A percentile compares a stretch with the other conserved stretches of the same genome.
These are phyloP conservation scores for Cutaneotrichosporon dermatis DNA, from an alignment of 1,284 basidiomycete genomes.

Conservation along the genomic window DNA sequence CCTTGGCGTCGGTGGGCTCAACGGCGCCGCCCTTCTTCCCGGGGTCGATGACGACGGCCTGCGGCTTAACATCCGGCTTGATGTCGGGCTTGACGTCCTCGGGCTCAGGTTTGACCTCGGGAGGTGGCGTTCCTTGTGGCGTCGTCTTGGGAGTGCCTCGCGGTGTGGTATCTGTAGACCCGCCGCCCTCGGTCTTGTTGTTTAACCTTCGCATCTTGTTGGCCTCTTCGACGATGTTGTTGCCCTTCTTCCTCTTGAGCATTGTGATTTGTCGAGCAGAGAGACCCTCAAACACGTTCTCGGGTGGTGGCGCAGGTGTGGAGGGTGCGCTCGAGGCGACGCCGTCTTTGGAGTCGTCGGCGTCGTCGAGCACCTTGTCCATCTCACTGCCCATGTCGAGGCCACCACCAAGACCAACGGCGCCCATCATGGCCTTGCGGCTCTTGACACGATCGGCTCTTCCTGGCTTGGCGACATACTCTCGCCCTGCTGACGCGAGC, in stretches of 20 bases:
- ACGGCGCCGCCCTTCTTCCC: slow-evolving; percentile 45
- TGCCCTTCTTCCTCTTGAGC: slow-evolving; percentile 49
- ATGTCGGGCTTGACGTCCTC: slow-evolving; percentile 13
- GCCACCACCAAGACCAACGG: slow-evolving; percentile 40
- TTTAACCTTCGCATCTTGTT: slow-evolving; percentile 46
- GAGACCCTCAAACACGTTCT: slow-evolving; percentile 45
- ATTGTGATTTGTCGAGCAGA: slow-evolving; percentile 48
- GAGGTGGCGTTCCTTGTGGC: slow-evolving; percentile 11
- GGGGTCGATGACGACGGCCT: slow-evolving; percentile 42
- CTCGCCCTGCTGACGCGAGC: slow-evolving; percentile 43
- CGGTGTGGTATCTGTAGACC: slow-evolving; percentile 6
- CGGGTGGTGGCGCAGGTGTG: slow-evolving; percentile 19
- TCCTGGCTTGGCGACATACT: slow-evolving; percentile 40
- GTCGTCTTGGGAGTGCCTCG: slow-evolving; percentile 15
- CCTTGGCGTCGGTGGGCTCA: slow-evolving; percentile 29
- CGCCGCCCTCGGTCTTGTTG: slow-evolving; percentile 18
- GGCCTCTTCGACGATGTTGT: slow-evolving; percentile 43
- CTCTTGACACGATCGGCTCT: slow-evolving; percentile 39
- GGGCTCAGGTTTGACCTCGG: slow-evolving; percentile 13
- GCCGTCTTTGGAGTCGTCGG: slow-evolving; percentile 25
- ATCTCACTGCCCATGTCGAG: slow-evolving; percentile 39
- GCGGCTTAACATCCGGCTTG: slow-evolving; percentile 13
- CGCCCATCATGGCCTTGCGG: slow-evolving; percentile 45
- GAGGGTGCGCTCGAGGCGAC: slow-evolving; percentile 1
- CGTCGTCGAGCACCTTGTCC: slow-evolving; percentile 40